A percentile compares a stretch with the other conserved stretches of the same genome.
Conservation (phyloP, 495 filamentous ascomycete species). For the Copromyces sp. region DNA sequence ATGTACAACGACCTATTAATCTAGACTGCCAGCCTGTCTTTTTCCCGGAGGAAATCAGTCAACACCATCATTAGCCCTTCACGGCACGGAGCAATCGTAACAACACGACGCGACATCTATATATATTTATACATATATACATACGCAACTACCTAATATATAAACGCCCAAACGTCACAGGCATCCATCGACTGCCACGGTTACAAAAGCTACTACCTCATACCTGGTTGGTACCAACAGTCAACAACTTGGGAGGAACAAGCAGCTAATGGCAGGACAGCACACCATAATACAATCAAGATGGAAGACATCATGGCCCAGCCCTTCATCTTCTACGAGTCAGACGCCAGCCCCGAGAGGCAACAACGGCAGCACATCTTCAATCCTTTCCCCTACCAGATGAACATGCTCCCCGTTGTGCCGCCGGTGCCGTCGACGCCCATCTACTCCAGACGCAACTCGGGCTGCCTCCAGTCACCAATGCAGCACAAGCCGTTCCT, state of each 20-base stretch:
- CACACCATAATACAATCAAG: constrained; percentile 6
- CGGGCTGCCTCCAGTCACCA: constrained; percentile 47
- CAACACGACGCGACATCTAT: constrained; percentile 32
- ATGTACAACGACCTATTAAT: constrained; percentile 35
- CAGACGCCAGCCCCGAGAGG: constrained; percentile 63
- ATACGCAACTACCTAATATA: constrained; percentile 34
- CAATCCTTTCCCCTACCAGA: constrained; percentile 49
- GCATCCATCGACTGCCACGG: constrained; percentile 10
- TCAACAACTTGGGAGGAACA: constrained; percentile 9
- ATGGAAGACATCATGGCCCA: constrained; percentile 50
- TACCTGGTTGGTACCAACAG: constrained; percentile 17
- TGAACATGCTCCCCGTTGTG: constrained; percentile 42
- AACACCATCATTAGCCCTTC: constrained; percentile 42
- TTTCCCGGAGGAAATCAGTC: constrained; percentile 31
- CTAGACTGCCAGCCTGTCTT: constrained; percentile 39
- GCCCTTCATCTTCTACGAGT: constrained; percentile 87
- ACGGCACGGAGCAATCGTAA: constrained; percentile 18
- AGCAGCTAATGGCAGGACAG: constrained; percentile 5
- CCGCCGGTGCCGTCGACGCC: constrained; percentile 51
- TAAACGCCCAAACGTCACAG: constrained; percentile 19
- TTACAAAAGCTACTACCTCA: constrained; percentile 4
- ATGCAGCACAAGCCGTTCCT: constrained; percentile 51
- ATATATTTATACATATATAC: constrained; percentile 30
- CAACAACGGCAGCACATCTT: constrained; percentile 77
- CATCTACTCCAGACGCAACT: constrained; percentile 67